Conservation (phyloP, 1,284 basidiomycete species). For the Ceratobasidium sp. region DNA sequence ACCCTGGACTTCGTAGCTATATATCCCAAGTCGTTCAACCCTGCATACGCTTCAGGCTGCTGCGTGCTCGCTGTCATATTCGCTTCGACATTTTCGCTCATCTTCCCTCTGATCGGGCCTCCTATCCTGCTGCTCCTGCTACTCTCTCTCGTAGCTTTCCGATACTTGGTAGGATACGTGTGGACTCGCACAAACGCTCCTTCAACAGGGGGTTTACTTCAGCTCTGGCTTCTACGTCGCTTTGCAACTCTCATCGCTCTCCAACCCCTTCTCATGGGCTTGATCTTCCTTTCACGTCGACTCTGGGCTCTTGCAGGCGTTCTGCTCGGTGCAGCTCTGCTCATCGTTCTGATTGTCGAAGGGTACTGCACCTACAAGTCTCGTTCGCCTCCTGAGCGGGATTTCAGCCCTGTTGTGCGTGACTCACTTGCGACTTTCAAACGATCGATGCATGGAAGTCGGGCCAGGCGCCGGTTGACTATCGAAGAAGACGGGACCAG, state of each 20-base stretch:
- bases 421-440: slow-evolving; percentile 70
- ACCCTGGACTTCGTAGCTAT: slow-evolving; percentile 64
- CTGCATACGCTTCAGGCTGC: slow-evolving; percentile 73
- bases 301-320: slow-evolving; percentile 80
- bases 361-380: slow-evolving; percentile 66
- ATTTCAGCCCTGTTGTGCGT: slow-evolving; percentile 69
- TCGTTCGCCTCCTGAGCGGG: slow-evolving; percentile 63
- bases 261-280: slow-evolving; percentile 79
- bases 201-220: slow-evolving; percentile 76
- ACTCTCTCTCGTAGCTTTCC: slow-evolving; percentile 78
- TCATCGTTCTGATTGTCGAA: slow-evolving; percentile 71
- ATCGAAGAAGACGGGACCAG: slow-evolving; percentile 63
- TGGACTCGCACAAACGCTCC: slow-evolving; percentile 73
- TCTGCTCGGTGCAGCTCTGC: slow-evolving; percentile 68
- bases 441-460: slow-evolving; percentile 17
- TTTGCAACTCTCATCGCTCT: slow-evolving; percentile 74
- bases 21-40: slow-evolving; percentile 78
- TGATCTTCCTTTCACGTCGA: slow-evolving; percentile 73
- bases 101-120: slow-evolving; percentile 82
- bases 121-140: slow-evolving; percentile 75
- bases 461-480: slow-evolving; percentile 48
- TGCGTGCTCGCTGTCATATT: slow-evolving; percentile 78
- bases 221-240: slow-evolving; percentile 79
- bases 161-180: slow-evolving; percentile 80
- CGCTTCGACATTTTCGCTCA: slow-evolving; percentile 75